Evolutionary conservation across 768 basidiomycete genomes (phyloP), one percentile per base, ranked within the genome.

Genomic region (Mycena albidolilacea): DNA sequence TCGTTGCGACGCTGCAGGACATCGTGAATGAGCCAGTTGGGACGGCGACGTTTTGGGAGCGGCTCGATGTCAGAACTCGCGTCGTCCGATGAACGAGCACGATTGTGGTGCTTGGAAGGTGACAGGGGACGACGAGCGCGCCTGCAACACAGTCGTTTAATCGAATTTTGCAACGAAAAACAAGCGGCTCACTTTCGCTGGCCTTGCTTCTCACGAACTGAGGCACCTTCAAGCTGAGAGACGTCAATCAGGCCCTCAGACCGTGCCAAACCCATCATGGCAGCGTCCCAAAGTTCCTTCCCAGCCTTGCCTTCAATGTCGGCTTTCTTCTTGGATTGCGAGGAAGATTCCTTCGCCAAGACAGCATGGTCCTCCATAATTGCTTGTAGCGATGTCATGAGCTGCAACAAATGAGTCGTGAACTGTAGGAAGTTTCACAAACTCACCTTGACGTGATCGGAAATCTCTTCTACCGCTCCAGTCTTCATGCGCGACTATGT

Each of bases 141-240:
- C 46, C 46, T 48, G 46, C 15, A 48, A 48, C 46, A 44, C 0
- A 48, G 46, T 48, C 46, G 46, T 7, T 48, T 48, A 48, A n/a
- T 48, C 46, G 15, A 48, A 17, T 23, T 19, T 75, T 89, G 23
- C 23, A 23, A 23, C 23, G 23, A 23, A 23, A 48, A 48, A 17
- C 17, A 48, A 48, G 7, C 14, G 7, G n/a, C 46, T 48, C 46
- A 30, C 30, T 30, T 30, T 30, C 30, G 30, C 30, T 30, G 30
- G 30, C 30, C 30, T 30, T 30, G 30, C 30, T 30, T 30, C 30
- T 30, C 30, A 30, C 30, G 30, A 30, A 30, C 30, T 30, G 30
- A 30, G 30, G 30, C 30, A 30, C 30, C 23, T 23, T 23, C 23
- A 23, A 23, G 23, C 23, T 23, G 23, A 23, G 23, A 23, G 23